These are phyloP conservation scores for Entrophospora sp. DNA, from an alignment of 192 early-diverging fungal genomes.

Conservation along the genomic window DNA sequence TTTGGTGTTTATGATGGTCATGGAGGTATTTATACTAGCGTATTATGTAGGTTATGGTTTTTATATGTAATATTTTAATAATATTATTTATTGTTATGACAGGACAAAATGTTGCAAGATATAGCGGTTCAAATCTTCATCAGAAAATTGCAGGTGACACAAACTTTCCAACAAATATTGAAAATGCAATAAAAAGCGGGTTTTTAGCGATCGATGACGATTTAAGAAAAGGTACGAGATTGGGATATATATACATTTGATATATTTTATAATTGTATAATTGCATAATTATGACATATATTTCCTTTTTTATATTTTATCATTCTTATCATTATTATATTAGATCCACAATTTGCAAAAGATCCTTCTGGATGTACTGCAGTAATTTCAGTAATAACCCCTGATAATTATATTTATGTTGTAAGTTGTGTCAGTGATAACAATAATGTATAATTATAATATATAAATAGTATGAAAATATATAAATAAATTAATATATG, in stretches of 20 bases:
- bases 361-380: slow-evolving; percentile 97
- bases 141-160: slow-evolving; percentile 57
- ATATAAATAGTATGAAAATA: background rate
- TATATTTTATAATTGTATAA: background rate
- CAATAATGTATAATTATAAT: background rate
- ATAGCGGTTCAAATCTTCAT: slow-evolving; percentile 71
- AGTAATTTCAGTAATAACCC: slow-evolving; percentile 76
- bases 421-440: slow-evolving; percentile 32
- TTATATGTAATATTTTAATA: background rate
- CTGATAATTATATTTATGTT: slow-evolving; percentile 70
- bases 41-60: too few species aligned
- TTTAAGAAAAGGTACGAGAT: slow-evolving; percentile 57
- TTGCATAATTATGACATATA: background rate
- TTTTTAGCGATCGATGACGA: slow-evolving; percentile 75
- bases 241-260: background rate
- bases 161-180: slow-evolving; percentile 62
- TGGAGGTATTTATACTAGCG: too few species aligned
- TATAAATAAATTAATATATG: background rate
- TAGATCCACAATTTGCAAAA: slow-evolving; percentile 63
- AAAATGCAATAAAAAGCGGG: slow-evolving; percentile 70
- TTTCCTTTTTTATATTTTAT: background rate
- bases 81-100: background rate
- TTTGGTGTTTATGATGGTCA: slow-evolving; percentile 97
- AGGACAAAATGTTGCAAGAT: slow-evolving; percentile 74
- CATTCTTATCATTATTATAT: background rate